Evolutionary conservation across 2,329 filamentous ascomycete genomes (phyloP), one percentile per base, ranked within the genome.

Genomic region (Penicillium crustosum): DNA sequence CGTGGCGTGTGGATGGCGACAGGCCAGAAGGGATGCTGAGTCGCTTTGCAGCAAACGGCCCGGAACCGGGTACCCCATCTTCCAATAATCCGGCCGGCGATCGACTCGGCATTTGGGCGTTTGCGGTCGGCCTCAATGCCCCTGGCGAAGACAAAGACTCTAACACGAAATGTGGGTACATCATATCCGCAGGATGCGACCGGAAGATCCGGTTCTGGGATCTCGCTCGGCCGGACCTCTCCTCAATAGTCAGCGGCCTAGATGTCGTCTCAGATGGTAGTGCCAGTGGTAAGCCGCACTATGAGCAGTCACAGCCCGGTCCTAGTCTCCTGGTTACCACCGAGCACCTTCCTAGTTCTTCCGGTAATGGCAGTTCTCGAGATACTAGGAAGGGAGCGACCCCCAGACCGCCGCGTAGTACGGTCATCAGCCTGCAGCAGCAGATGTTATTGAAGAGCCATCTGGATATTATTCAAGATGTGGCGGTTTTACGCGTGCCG

Each of bases 201-300:
- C 91, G 89, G 76, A 94, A 90, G 74, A 84, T 99, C 19, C 86
- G 94, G 10, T 97, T 95, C 76, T 99, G 94, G 94, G 93, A 99
- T 70, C 82, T 94, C 15, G 82, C 86, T 10, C 87, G 87, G 10
- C 82, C 91, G 10, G 91, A 96, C 69, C 84, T 86, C 58, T 96
- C 91, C 41, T 81, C 83, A 55, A 83, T 97, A 15, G 88, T 95
- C 62, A 96, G 90, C 70, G 93, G 93, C 0, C 79, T 92, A 12
- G 84, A 86, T 57, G 75, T 80, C 2, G 88, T 91, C 35, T 88
- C 92, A 58, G 79, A 84, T 35, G 71, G 70, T 15, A 64, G 65
- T 6, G 55, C 66, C 5, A 66, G 65, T 27, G 65, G 68, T 23
- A 87, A 86, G 70, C 89, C 91, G n/a, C 83, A 84, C 10, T 97